A percentile compares a stretch with the other conserved stretches of the same genome.
Conservation (phyloP, 768 basidiomycete genomes). For the Aureoboletus auriporus region DNA sequence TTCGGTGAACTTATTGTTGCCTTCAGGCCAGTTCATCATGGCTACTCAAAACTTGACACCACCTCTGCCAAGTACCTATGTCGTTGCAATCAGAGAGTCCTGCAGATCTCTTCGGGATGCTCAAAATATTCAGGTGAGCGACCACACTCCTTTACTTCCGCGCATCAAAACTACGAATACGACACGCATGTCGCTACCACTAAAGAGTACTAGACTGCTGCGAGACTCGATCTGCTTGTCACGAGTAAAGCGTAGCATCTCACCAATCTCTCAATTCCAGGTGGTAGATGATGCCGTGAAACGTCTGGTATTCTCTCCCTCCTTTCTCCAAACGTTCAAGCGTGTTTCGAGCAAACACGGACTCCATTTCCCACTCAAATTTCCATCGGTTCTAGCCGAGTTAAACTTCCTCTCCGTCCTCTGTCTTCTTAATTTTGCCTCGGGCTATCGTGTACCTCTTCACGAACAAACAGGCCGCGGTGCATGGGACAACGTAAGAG, state of each 20-base stretch:
- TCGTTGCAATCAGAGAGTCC: slow-evolving; percentile 52
- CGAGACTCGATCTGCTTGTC: neutral
- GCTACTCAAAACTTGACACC: slow-evolving; percentile 20
- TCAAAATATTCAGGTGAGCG: slow-evolving; percentile 51
- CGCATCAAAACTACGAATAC: slow-evolving; percentile 1
- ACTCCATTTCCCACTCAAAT: slow-evolving; percentile 73
- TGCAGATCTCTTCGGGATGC: slow-evolving; percentile 43
- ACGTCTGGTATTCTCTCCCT: slow-evolving; percentile 58
- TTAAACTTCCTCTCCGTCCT: slow-evolving; percentile 79
- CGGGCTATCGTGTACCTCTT: slow-evolving; percentile 73
- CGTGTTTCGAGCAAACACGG: slow-evolving; percentile 65
- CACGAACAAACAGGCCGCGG: slow-evolving; percentile 72
- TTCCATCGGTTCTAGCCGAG: slow-evolving; percentile 67
- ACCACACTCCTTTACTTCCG: neutral
- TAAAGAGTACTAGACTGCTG: neutral
- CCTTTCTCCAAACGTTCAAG: slow-evolving; percentile 59
- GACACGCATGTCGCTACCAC: neutral
- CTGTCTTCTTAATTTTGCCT: slow-evolving; percentile 78
- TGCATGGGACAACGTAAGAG: slow-evolving; percentile 80
- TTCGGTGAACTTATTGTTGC: no score
- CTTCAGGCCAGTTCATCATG: slow-evolving; percentile 6
- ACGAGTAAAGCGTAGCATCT: slow-evolving; percentile 1
- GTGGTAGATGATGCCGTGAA: slow-evolving; percentile 55
- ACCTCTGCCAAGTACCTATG: slow-evolving; percentile 45
- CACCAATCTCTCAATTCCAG: slow-evolving; percentile 33